A percentile compares a stretch with the other conserved stretches of the same genome.
Conservation (phyloP, 768 basidiomycete species). For the Boletellus emodensis region DNA sequence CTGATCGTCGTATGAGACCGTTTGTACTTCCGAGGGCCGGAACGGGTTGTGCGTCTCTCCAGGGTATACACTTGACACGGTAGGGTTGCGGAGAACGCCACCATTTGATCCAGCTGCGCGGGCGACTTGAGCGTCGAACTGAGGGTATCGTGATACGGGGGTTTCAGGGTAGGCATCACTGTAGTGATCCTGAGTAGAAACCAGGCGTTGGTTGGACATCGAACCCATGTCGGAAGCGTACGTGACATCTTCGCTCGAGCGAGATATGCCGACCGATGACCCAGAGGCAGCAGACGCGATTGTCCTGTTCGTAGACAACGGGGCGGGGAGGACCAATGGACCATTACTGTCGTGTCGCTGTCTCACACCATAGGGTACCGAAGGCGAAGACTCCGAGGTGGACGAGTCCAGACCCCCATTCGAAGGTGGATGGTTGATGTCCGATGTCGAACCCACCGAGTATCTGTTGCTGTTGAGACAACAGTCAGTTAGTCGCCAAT, state of each 20-base stretch:
- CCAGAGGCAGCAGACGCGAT: constrained; percentile 40
- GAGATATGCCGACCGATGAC: constrained; percentile 41
- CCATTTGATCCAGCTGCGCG: constrained; percentile 36
- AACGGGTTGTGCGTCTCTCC: constrained; percentile 57
- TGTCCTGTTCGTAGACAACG: constrained; percentile 57
- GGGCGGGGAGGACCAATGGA: constrained; percentile 71
- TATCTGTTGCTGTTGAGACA: constrained; percentile 50
- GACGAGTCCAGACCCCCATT: constrained; percentile 51
- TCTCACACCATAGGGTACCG: constrained; percentile 38
- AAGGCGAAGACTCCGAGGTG: constrained; percentile 54
- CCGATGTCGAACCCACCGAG: constrained; percentile 75
- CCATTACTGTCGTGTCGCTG: constrained; percentile 67
- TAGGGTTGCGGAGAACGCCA: constrained; percentile 38
- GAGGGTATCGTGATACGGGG: constrained; percentile 20
- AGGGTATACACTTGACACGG: constrained; percentile 37
- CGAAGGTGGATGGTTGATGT: constrained; percentile 57
- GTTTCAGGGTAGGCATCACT: constrained; percentile 22
- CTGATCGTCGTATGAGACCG: constrained; percentile 38
- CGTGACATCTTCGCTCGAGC: constrained; percentile 41
- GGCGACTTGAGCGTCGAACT: constrained; percentile 41
- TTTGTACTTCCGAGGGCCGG: constrained; percentile 43
- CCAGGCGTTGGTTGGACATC: constrained; percentile 42
- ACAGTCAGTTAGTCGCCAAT: constrained; percentile 16
- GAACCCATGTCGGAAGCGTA: constrained; percentile 35
- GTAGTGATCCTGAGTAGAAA: constrained; percentile 34